Conservation (phyloP, 1,284 basidiomycete genomes). For the Tilletia walkeri region DNA sequence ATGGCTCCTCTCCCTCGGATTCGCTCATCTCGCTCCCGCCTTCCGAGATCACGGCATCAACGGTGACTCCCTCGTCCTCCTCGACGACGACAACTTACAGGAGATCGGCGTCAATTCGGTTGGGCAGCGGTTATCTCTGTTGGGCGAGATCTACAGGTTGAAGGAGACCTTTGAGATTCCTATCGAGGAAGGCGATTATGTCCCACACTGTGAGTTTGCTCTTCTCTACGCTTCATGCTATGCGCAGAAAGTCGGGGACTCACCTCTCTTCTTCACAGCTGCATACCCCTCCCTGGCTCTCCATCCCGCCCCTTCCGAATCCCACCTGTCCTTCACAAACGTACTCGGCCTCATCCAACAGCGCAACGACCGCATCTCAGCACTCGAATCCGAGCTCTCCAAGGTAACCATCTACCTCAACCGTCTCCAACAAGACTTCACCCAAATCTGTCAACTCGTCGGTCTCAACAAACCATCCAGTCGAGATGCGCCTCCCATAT, state of each 20-base stretch:
- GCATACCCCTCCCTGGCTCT: background rate
- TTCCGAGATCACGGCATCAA: conserved; percentile 45
- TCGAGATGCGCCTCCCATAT: conserved; percentile 7
- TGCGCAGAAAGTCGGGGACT: background rate
- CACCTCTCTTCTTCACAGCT: conserved; percentile 20
- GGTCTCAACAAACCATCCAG: conserved; percentile 27
- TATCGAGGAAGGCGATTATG: conserved; percentile 50
- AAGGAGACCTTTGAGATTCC: conserved; percentile 47
- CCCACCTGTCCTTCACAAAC: background rate
- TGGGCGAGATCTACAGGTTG: conserved; percentile 44
- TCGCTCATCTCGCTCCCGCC: conserved; percentile 30
- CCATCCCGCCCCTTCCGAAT: background rate
- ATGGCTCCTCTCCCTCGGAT: conserved; percentile 40
- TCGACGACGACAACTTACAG: conserved; percentile 49
- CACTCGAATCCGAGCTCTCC: conserved; percentile 47
- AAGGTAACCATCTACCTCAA: conserved; percentile 41
- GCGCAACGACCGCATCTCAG: conserved; percentile 49
- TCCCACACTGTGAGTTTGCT: conserved; percentile 30
- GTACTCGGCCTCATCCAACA: conserved; percentile 21
- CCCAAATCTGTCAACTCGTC: conserved; percentile 32
- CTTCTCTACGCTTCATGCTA: background rate
- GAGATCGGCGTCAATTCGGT: conserved; percentile 50
- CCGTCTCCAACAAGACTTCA: conserved; percentile 45
- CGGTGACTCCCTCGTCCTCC: conserved; percentile 49
- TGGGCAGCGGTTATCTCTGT: conserved; percentile 49